These are phyloP conservation scores for Xylaria curta DNA, from an alignment of 495 filamentous ascomycete species.

Conservation along the genomic window DNA sequence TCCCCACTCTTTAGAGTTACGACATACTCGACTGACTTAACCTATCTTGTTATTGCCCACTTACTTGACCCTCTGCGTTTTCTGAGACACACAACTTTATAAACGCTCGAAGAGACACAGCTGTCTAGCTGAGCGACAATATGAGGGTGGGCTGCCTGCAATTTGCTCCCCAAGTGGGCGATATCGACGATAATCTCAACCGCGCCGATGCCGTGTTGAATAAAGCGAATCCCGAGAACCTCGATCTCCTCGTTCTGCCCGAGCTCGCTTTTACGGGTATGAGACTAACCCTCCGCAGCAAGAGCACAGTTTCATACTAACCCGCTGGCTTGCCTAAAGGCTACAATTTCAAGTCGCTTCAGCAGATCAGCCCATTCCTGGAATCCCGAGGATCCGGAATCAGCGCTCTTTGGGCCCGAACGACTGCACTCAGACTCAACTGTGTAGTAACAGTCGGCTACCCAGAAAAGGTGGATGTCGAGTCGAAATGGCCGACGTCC, in stretches of 20 bases:
- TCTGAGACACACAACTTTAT: neutral
- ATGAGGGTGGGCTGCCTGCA: slow-evolving; percentile 88
- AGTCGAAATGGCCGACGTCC: slow-evolving; percentile 46
- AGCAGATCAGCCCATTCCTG: slow-evolving; percentile 79
- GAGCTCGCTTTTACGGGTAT: slow-evolving; percentile 89
- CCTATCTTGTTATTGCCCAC: neutral
- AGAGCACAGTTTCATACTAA: neutral
- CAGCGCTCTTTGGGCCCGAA: slow-evolving; percentile 79
- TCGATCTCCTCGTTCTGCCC: slow-evolving; percentile 81
- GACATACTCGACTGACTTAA: neutral
- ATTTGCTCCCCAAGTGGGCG: slow-evolving; percentile 74
- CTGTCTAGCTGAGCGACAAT: slow-evolving; percentile 26
- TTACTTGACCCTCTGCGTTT: neutral
- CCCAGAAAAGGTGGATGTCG: slow-evolving; percentile 70
- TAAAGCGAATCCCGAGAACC: slow-evolving; percentile 54
- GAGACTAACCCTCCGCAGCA: neutral
- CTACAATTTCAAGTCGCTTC: slow-evolving; percentile 86
- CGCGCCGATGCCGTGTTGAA: slow-evolving; percentile 75
- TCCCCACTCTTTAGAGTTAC: slow-evolving; percentile 1
- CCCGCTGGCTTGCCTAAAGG: slow-evolving; percentile 55
- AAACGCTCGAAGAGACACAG: neutral
- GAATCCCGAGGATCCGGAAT: slow-evolving; percentile 77
- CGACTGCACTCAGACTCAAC: slow-evolving; percentile 70
- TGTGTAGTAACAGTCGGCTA: slow-evolving; percentile 92
- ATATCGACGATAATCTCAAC: slow-evolving; percentile 76